These are phyloP conservation scores for Cucurbita moschata DNA, from an alignment of 306 rosid species.

Conservation along the genomic window DNA sequence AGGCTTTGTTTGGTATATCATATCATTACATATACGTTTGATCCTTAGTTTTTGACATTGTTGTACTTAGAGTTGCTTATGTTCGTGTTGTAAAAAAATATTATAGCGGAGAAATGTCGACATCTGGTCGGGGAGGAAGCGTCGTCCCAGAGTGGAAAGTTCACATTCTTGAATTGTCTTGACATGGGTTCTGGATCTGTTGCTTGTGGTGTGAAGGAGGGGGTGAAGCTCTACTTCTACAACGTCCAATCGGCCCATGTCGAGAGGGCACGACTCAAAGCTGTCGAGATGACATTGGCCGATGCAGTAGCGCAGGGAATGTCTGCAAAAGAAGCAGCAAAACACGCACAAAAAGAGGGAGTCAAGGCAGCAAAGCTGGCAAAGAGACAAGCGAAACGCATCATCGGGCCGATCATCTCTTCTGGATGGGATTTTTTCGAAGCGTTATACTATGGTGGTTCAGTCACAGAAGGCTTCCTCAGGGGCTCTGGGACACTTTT, in stretches of 20 bases:
- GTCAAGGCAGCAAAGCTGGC: conserved; percentile 68
- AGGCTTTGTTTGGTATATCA: neutral
- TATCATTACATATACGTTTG: neutral
- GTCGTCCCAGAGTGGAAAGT: conserved; percentile 67
- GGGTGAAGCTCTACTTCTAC: conserved; percentile 57
- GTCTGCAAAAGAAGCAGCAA: conserved; percentile 34
- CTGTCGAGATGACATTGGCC: conserved; percentile 34
- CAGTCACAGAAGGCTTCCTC: conserved; percentile 43
- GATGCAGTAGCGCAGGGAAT: conserved; percentile 45
- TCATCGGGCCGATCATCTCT: conserved; percentile 62
- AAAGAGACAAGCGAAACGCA: conserved; percentile 42
- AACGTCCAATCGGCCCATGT: conserved; percentile 61
- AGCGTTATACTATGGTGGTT: conserved; percentile 75
- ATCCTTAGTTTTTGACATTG: neutral
- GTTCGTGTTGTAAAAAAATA: neutral
- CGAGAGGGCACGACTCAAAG: conserved; percentile 35
- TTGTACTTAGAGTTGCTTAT: neutral
- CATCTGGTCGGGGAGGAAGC: conserved; percentile 63
- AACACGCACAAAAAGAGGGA: conserved; percentile 48
- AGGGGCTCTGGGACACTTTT: conserved; percentile 68
- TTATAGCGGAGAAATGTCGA: conserved; percentile 80
- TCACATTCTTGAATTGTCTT: conserved; percentile 54
- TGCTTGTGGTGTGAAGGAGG: conserved; percentile 65
- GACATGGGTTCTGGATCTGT: conserved; percentile 58
- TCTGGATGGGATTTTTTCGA: conserved; percentile 89